Conservation (phyloP, 345 rosid species). For the Eucalyptus fibrosa region DNA sequence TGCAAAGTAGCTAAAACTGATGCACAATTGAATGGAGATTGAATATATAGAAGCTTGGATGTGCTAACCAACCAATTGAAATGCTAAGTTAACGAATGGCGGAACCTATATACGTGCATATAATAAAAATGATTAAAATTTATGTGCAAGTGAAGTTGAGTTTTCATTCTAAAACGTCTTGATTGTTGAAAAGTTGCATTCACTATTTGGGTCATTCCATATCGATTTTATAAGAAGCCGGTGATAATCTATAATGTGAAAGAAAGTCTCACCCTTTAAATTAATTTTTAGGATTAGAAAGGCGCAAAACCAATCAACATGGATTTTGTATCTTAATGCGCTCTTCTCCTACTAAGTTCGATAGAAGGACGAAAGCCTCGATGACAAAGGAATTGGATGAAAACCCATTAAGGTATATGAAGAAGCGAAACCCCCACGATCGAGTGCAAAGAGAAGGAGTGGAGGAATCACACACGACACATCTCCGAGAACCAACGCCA, state of each 20-base stretch:
- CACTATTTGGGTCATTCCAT: fast-evolving
- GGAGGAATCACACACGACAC: not conserved
- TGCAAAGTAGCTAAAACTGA: fast-evolving
- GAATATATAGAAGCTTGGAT: not conserved
- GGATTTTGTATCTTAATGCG: not conserved
- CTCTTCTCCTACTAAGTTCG: not conserved
- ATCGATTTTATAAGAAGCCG: fast-evolving
- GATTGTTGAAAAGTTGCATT: fast-evolving
- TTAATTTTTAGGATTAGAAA: fast-evolving
- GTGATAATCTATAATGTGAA: not conserved
- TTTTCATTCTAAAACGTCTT: not conserved
- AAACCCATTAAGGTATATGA: not conserved
- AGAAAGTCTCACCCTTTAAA: fast-evolving
- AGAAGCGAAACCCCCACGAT: not conserved
- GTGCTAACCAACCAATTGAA: not conserved
- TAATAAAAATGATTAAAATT: not conserved
- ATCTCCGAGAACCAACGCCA: not conserved
- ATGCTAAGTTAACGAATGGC: not conserved
- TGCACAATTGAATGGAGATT: not conserved
- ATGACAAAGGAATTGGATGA: not conserved
- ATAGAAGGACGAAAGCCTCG: not conserved
- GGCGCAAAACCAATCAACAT: fast-evolving
- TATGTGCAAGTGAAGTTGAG: not conserved
- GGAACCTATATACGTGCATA: not conserved
- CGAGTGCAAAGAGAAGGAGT: not conserved